These are phyloP conservation scores for Gyrodon lividus DNA, from an alignment of 768 basidiomycete genomes.

Conservation along the genomic window DNA sequence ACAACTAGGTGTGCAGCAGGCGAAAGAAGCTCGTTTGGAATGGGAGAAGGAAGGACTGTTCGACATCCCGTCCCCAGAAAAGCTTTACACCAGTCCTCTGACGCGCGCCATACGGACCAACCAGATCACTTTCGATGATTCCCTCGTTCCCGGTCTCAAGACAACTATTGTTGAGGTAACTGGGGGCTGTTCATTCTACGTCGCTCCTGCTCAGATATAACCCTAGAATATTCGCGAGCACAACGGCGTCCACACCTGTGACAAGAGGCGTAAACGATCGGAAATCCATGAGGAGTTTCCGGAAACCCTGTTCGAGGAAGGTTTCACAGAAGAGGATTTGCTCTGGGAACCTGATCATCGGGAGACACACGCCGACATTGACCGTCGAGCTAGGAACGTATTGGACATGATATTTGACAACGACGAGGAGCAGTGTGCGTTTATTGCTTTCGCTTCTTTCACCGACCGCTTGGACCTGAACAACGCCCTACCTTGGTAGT, in stretches of 20 bases:
- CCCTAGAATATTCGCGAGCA: slow-evolving; percentile 65
- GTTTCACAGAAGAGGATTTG: slow-evolving; percentile 59
- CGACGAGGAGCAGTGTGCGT: slow-evolving; percentile 46
- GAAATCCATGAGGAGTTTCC: slow-evolving; percentile 48
- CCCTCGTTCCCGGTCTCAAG: slow-evolving; percentile 29
- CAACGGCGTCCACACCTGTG: slow-evolving; percentile 71
- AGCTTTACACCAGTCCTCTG: slow-evolving; percentile 61
- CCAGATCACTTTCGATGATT: slow-evolving; percentile 47
- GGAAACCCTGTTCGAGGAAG: slow-evolving; percentile 49
- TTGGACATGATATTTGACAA: slow-evolving; percentile 55
- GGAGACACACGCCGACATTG: slow-evolving; percentile 48
- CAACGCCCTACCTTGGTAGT: slow-evolving; percentile 35
- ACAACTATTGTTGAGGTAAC: slow-evolving; percentile 57
- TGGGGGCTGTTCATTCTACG: background rate
- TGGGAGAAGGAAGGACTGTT: slow-evolving; percentile 45
- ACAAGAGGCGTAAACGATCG: slow-evolving; percentile 53
- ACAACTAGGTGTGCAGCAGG: slow-evolving; percentile 54
- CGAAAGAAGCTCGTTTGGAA: slow-evolving; percentile 36
- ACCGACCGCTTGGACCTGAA: background rate
- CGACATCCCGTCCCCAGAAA: slow-evolving; percentile 46
- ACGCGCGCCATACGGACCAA: slow-evolving; percentile 60
- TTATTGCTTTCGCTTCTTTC: background rate
- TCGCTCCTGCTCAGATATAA: background rate
- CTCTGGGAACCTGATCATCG: slow-evolving; percentile 55
- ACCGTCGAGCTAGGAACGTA: slow-evolving; percentile 47